A percentile compares a stretch with the other conserved stretches of the same genome.
These are phyloP conservation scores for Diaporthe capsici DNA, from an alignment of 2,329 filamentous ascomycete species.

Conservation along the genomic window DNA sequence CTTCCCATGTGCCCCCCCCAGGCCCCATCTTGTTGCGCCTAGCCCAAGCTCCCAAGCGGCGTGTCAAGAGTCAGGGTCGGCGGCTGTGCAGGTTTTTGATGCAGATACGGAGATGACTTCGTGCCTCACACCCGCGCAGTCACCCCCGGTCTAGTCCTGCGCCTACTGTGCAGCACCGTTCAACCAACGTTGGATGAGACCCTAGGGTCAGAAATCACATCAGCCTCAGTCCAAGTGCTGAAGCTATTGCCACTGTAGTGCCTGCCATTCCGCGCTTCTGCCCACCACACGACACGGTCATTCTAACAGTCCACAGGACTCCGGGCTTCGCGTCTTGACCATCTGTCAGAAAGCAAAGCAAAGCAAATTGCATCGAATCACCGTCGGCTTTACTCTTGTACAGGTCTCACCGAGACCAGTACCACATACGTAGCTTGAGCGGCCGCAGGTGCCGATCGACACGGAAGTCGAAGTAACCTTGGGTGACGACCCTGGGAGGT, in stretches of 20 bases:
- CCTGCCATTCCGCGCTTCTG: constrained; percentile 6
- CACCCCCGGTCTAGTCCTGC: constrained; percentile 23
- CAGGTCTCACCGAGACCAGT: constrained; percentile 39
- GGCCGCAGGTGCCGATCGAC: constrained; percentile 41
- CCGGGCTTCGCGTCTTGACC: background rate
- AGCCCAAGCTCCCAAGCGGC: constrained; percentile 23
- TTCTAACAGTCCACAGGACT: constrained; percentile 25
- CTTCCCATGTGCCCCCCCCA: constrained; percentile 18
- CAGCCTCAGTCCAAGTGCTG: constrained; percentile 29
- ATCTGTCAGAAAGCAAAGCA: constrained; percentile 11
- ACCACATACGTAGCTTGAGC: constrained; percentile 34
- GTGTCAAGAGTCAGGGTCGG: constrained; percentile 32
- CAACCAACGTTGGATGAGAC: constrained; percentile 23
- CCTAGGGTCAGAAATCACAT: constrained; percentile 8
- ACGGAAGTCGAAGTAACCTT: constrained; percentile 39
- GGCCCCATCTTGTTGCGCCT: constrained; percentile 24
- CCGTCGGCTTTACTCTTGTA: constrained; percentile 40
- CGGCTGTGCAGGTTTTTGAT: constrained; percentile 31
- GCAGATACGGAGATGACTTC: constrained; percentile 28
- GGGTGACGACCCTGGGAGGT: constrained; percentile 26
- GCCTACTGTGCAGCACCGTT: constrained; percentile 15
- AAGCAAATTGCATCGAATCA: constrained; percentile 30
- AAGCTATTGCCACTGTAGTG: constrained; percentile 12
- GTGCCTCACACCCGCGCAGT: constrained; percentile 40
- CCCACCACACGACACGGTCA: background rate